A percentile compares a stretch with the other conserved stretches of the same genome.
phyloP scores from a whole-genome alignment of 495 filamentous ascomycete species.

The Friedmanniomyces simplex region DNA sequence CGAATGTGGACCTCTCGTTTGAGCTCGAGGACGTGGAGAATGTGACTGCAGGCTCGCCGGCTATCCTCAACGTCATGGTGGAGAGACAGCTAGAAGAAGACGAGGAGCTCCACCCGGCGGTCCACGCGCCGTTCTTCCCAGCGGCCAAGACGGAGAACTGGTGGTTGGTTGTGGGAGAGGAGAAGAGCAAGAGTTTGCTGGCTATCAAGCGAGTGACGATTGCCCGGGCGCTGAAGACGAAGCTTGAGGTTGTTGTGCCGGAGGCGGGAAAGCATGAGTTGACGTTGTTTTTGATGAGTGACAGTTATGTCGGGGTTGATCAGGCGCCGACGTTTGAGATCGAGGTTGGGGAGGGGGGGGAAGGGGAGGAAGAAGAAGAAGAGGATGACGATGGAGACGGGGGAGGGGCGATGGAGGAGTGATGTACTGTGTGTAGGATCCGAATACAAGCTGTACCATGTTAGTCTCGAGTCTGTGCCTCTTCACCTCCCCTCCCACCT shows the following conservation, averaged over 20 bases:
- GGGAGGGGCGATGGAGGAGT: not conserved
- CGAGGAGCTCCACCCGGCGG: conserved; percentile 67
- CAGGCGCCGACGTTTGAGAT: conserved; percentile 86
- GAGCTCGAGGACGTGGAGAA: conserved; percentile 71
- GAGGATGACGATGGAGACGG: conserved; percentile 58
- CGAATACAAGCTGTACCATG: too few species aligned
- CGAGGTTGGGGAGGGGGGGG: conserved; percentile 82
- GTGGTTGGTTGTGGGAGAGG: conserved; percentile 87
- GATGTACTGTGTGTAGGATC: not conserved
- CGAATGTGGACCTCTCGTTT: conserved; percentile 82
- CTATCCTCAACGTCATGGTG: conserved; percentile 77
- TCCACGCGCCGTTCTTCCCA: conserved; percentile 95
- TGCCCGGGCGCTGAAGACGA: conserved; percentile 61
- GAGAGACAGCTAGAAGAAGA: conserved; percentile 68
- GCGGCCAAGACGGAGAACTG: conserved; percentile 92
- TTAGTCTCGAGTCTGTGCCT: too few species aligned
- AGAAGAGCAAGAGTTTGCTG: conserved; percentile 71
- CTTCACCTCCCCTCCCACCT: too few species aligned
- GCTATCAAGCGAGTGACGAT: conserved; percentile 94
- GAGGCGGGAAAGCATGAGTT: conserved; percentile 76
- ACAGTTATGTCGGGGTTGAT: conserved; percentile 95
- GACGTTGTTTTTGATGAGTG: conserved; percentile 90
- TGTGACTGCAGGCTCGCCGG: conserved; percentile 66
- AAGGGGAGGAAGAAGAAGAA: conserved; percentile 81
- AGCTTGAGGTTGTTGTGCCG: conserved; percentile 80